phyloP scores from a whole-genome alignment of 2,329 filamentous ascomycete species.

The Incumbomyces delicatus region DNA sequence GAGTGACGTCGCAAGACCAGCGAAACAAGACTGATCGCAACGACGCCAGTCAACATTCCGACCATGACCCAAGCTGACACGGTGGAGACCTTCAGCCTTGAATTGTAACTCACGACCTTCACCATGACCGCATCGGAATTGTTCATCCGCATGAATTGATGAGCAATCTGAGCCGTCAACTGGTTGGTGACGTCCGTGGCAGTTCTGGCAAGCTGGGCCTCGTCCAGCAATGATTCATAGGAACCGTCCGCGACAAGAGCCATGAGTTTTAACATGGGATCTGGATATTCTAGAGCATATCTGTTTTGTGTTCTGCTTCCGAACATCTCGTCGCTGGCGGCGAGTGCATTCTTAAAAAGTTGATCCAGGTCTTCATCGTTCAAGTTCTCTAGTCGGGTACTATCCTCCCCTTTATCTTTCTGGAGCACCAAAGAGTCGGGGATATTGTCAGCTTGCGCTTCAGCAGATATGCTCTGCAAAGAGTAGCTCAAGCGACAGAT shows the following conservation, averaged over 20 bases:
- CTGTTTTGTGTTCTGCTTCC: slow-evolving; percentile 4
- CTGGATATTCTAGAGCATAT: slow-evolving; percentile 9
- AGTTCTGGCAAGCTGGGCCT: neutral
- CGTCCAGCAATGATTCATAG: slow-evolving; percentile 12
- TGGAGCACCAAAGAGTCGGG: too few species aligned
- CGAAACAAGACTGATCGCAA: too few species aligned
- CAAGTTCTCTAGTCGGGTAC: too few species aligned
- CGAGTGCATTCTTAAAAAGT: slow-evolving; percentile 4
- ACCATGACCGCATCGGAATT: too few species aligned
- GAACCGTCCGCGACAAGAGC: slow-evolving; percentile 5
- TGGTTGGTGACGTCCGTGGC: slow-evolving; percentile 9
- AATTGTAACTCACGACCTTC: too few species aligned
- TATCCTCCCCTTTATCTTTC: too few species aligned
- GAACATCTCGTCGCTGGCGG: slow-evolving; percentile 10
- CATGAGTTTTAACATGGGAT: slow-evolving; percentile 15
- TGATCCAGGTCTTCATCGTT: neutral
- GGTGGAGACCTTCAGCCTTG: slow-evolving; percentile 6
- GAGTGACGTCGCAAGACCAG: too few species aligned
- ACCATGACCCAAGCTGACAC: slow-evolving; percentile 11
- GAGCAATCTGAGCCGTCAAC: slow-evolving; percentile 9
- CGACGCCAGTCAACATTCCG: too few species aligned
- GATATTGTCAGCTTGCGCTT: too few species aligned
- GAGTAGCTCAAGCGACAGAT: neutral
- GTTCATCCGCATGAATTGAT: slow-evolving; percentile 10
- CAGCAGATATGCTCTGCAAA: too few species aligned